These are phyloP conservation scores for Xylaria sp. DNA, from an alignment of 2,329 filamentous ascomycete genomes.

Conservation along the genomic window DNA sequence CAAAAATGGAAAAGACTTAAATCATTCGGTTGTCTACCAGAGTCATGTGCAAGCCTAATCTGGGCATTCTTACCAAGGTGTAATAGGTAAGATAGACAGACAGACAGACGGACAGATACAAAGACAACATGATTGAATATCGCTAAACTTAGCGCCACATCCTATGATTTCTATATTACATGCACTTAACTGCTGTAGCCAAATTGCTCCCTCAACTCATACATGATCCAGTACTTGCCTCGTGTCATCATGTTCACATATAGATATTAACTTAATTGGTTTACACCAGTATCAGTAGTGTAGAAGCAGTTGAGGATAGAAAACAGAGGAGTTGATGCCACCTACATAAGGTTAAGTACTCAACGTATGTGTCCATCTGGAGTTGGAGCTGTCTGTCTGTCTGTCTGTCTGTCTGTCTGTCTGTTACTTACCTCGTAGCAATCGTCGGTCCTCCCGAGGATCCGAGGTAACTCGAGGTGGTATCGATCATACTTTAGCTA, in stretches of 20 bases:
- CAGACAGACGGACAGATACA: too few species aligned
- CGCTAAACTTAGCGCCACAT: too few species aligned
- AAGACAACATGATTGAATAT: too few species aligned
- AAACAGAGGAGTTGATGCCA: not conserved
- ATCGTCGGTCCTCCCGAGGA: not conserved
- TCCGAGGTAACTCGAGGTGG: not conserved
- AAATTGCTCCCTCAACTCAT: too few species aligned
- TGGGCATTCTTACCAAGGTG: not conserved
- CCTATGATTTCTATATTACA: not conserved
- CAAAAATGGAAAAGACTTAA: not conserved
- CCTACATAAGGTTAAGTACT: not conserved
- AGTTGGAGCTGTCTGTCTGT: not conserved
- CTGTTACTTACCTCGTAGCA: not conserved
- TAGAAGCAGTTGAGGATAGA: not conserved
- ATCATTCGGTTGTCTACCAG: too few species aligned
- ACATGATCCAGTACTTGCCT: too few species aligned
- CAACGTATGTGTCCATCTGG: not conserved
- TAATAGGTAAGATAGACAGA: too few species aligned
- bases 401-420: not conserved
- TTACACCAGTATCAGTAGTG: too few species aligned
- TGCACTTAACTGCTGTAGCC: not conserved
- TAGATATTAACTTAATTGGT: not conserved
- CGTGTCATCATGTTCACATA: too few species aligned
- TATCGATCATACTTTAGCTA: slow-evolving; percentile 6
- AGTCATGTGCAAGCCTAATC: not conserved